These are phyloP conservation scores for Diospyros kaki DNA, from an alignment of 148 eudicot genomes.

Conservation along the genomic window DNA sequence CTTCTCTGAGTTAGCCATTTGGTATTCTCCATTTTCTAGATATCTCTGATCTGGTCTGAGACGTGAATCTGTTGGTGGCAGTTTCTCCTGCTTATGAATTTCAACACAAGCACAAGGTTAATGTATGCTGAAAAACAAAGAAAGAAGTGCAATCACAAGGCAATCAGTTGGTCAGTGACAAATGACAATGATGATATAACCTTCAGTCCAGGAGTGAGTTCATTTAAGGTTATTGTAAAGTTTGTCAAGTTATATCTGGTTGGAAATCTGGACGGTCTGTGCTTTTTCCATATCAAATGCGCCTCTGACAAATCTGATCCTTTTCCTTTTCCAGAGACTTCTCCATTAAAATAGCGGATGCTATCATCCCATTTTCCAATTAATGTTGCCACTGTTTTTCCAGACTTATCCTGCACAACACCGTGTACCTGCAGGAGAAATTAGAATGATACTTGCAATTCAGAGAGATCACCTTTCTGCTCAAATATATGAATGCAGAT, in stretches of 20 bases:
- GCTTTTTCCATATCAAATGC: constrained; percentile 15
- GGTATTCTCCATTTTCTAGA: constrained; percentile 29
- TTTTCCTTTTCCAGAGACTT: constrained; percentile 10
- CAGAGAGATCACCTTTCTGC: no score
- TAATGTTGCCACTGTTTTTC: constrained; percentile 13
- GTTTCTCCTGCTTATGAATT: constrained; percentile 22
- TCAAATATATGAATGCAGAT: no score
- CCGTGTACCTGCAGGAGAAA: constrained; percentile 19
- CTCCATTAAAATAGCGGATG: constrained; percentile 13
- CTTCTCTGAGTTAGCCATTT: constrained; percentile 26
- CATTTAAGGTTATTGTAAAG: constrained; percentile 30
- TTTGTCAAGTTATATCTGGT: constrained; percentile 28
- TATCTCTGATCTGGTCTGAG: constrained; percentile 34
- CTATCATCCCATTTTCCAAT: constrained; percentile 18
- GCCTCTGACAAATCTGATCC: constrained; percentile 11
- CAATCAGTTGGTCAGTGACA: neutral
- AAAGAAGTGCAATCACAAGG: neutral
- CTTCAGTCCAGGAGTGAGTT: constrained; percentile 31
- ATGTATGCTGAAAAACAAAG: neutral
- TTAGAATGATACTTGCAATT: neutral
- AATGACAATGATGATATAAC: neutral
- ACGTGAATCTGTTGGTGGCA: constrained; percentile 36
- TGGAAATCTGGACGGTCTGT: constrained; percentile 17
- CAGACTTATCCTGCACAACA: constrained; percentile 13
- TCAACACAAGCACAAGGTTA: neutral